Evolutionary conservation across 306 rosid genomes (phyloP), one percentile per base, ranked within the genome.

Genomic region (Rubus parviflorus): DNA sequence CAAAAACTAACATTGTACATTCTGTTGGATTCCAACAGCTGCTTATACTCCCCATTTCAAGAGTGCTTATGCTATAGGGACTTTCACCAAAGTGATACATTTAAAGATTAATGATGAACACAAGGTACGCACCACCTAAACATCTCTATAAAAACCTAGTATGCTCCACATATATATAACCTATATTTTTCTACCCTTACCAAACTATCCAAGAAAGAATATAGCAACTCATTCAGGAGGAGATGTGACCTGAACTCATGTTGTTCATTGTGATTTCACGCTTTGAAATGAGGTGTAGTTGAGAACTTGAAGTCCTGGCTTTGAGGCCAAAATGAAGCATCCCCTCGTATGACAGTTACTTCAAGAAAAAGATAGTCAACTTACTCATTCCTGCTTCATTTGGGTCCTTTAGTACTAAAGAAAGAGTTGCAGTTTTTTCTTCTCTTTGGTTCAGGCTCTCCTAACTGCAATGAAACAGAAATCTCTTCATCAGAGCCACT

Each of bases 391-490:
- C 73, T 81, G 72, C 84, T 89, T 79, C 67, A 68, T 64, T 78
- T 60, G 67, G 80, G 75, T 75, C 88, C 85, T 73, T 90, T 69
- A 46, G 47, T 70, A 75, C 85, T 61, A 40, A 83, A 77, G 47
- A 87, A 80, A 74, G 86, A 78, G 78, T 66, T 79, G 35, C 79
- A 84, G 74, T 81, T 86, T 79, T 87, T 95, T 81, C 92, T 83
- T 82, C 95, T 89, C 86, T 95, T 95, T 16, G 84, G 65, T 78
- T 86, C 91, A 9, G 93, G 90, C 82, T 89, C 97, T 40, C 99
- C 99, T 81, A 95, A 83, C 81, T 86, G 90, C 85, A 95, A 85
- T 7, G 91, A 86, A 79, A 90, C 93, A 54, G 77, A 84, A 73
- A 82, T 77, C 52, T 92, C 99, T 69, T 91, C 94, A 72, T 87